Base-by-base conservation (phyloP, 2,329 filamentous ascomycete genomes). In the Aciculosporium take region DNA sequence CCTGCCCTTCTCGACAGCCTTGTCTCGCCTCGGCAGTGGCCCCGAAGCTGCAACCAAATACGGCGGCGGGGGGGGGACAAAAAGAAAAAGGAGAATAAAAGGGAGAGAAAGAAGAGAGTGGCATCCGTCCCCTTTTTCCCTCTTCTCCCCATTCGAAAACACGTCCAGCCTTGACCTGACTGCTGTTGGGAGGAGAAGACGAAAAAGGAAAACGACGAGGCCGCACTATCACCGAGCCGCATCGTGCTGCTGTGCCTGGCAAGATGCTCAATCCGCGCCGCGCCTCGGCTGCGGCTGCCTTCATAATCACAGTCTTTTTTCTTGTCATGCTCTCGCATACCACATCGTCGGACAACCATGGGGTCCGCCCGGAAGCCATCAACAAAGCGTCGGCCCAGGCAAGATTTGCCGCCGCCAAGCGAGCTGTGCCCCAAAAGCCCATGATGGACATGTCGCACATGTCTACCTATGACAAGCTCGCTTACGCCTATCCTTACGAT, bases 401-500 rank as follows among this genome's bases (percentile, higher is more conserved):
- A 4, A 50, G 51, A 36, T 43, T 48, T 30, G 47, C 42, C 27
- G 37, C 28, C n/a, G 40, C 29, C 21, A 43, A 38, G 24, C 28
- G 37, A 40, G 37, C 28, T 5, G 33, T 41, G 4, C 9, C 40
- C 9, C 44, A 43, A 34, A 74, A 82, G 52, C 65, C 74, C 40
- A 64, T 86, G 50, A 70, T 78, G 41, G 81, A 89, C 59, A 71
- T 84, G 56, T 76, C 78, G 44, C 74, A 71, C 56, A 78, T 84
- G 64, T 78, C 82, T 13, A 71, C 88, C 40, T 70, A 68, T 69
- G 82, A 74, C 66, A 94, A 91, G 64, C 76, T 98, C 43, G 81
- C 80, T 40, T 95, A 94, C 66, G 84, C 93, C 52, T 96, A 91
- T 62, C 86, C 88, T 17, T 98, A 96, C 69, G 84, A 94, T 55